These are phyloP conservation scores for Fusarium sp. DNA, from an alignment of 2,329 filamentous ascomycete species.

Conservation along the genomic window DNA sequence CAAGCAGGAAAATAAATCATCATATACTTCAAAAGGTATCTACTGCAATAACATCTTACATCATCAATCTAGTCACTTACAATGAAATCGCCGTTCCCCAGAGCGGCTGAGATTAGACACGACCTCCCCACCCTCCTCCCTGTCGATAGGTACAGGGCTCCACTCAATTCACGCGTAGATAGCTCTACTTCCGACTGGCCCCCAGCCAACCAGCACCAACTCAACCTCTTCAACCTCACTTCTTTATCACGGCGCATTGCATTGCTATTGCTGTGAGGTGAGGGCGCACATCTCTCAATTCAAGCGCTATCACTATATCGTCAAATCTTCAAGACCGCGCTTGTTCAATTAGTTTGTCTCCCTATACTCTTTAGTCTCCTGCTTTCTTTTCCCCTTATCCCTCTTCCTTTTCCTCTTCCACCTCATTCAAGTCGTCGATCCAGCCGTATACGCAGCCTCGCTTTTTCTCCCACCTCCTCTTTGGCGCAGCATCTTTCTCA, in stretches of 20 bases:
- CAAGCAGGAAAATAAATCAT: too few species aligned
- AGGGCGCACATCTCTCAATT: slow-evolving; percentile 37
- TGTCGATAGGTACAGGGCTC: neutral
- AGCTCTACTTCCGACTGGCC: slow-evolving; percentile 36
- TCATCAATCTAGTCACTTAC: too few species aligned
- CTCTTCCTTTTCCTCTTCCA: slow-evolving; percentile 18
- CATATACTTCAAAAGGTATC: too few species aligned
- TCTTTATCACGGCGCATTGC: slow-evolving; percentile 31
- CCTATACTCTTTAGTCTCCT: slow-evolving; percentile 39
- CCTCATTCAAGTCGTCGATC: slow-evolving; percentile 34
- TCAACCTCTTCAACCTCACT: slow-evolving; percentile 45
- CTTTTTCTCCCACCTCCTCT: slow-evolving; percentile 37
- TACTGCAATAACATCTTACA: too few species aligned
- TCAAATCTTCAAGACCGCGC: slow-evolving; percentile 41
- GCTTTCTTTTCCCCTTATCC: slow-evolving; percentile 33
- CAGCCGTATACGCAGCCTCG: slow-evolving; percentile 41
- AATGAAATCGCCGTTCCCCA: slow-evolving; percentile 7
- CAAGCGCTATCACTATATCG: slow-evolving; percentile 30
- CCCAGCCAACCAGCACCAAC: slow-evolving; percentile 35
- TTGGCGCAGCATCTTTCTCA: slow-evolving; percentile 24
- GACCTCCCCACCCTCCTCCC: slow-evolving; percentile 6
- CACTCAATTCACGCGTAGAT: slow-evolving; percentile 35
- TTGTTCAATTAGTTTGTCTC: slow-evolving; percentile 51
- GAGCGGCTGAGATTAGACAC: neutral
- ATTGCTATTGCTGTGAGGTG: slow-evolving; percentile 36